Evolutionary conservation across 225 moss, liverwort and hornwort genomes (phyloP), one percentile per base, ranked within the genome.

Genomic region (Anthoceros angustus): DNA sequence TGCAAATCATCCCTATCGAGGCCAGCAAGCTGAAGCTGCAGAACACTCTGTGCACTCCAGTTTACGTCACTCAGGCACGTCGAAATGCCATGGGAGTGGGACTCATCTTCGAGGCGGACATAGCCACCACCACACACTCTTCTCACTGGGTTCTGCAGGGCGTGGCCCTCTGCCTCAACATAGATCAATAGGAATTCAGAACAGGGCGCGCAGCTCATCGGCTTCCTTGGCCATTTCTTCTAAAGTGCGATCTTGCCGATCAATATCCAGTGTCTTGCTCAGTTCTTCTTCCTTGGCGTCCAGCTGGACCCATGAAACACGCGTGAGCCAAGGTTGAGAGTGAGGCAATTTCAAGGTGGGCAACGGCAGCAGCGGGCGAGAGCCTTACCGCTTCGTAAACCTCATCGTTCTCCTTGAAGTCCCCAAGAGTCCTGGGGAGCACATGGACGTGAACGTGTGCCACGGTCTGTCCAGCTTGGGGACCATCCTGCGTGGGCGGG

Each of bases 351-450:
- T n/a, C n/a, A n/a, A n/a, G n/a, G n/a, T n/a, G n/a, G n/a, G n/a
- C n/a, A n/a, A n/a, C n/a, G n/a, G n/a, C n/a, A n/a, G n/a, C n/a
- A n/a, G n/a, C n/a, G n/a, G n/a, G n/a, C n/a, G n/a, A n/a, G n/a
- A n/a, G n/a, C n/a, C n/a, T n/a, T 83, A 98, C 92, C 89, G 74
- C 86, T 61, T 98, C 98, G 64, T 98, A 98, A 12, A 98, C 77
- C 48, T 83, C 81, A 69, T 98, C 89, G 66, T 98, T 98, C 39
- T 86, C 84, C 70, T 87, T 68, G 62, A 98, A 92, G 68, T 98
- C 98, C 32, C 76, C 84, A 12, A 39, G 48, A 77, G 72, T 87
- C 75, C 92, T 77, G 16, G 98, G 92, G 65, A 92, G 85, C 46
- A 98, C 73, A 74, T 98, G 98, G 5, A 98, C 78, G 75, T 98